Conservation (phyloP, 768 basidiomycete genomes). For the Boletus reticuloceps region DNA sequence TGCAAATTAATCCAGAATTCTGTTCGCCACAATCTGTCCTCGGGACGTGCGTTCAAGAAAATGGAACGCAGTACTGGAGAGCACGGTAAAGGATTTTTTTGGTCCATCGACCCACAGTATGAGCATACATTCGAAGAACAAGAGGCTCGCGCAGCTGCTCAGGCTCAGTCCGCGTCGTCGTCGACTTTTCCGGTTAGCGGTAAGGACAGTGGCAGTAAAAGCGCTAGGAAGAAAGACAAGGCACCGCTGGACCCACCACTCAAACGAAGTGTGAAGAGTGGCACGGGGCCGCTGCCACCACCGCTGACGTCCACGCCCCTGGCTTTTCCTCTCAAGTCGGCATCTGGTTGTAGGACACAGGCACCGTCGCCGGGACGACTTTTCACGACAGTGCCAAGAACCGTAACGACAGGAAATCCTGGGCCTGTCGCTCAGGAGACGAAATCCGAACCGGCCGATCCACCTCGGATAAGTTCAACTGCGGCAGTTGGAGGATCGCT, state of each 20-base stretch:
- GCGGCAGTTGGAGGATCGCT: neutral
- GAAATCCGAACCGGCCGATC: slow-evolving; percentile 7
- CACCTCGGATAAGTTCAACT: slow-evolving; percentile 1
- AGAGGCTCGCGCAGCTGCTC: slow-evolving; percentile 47
- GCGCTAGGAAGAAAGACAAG: slow-evolving; percentile 60
- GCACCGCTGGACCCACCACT: slow-evolving; percentile 56
- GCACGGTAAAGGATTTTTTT: slow-evolving; percentile 89
- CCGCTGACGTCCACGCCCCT: slow-evolving; percentile 68
- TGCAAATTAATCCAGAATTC: slow-evolving; percentile 61
- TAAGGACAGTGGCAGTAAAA: slow-evolving; percentile 35
- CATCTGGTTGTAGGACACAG: slow-evolving; percentile 2
- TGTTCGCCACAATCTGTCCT: slow-evolving; percentile 92
- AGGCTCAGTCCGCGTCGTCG: slow-evolving; percentile 26
- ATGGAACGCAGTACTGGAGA: slow-evolving; percentile 82
- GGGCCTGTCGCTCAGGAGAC: neutral
- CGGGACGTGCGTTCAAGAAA: slow-evolving; percentile 89
- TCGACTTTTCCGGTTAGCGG: slow-evolving; percentile 25
- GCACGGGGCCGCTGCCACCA: slow-evolving; percentile 58
- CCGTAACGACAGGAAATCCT: neutral
- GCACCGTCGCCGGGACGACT: slow-evolving; percentile 2
- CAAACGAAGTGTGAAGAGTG: slow-evolving; percentile 69
- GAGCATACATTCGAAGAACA: slow-evolving; percentile 70
- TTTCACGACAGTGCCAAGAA: slow-evolving; percentile 7
- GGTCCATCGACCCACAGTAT: slow-evolving; percentile 81
- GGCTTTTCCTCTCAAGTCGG: slow-evolving; percentile 40